Evolutionary conservation across 495 filamentous ascomycete genomes (phyloP), one percentile per base, ranked within the genome.

Genomic region (Lophiostoma macrostomum): DNA sequence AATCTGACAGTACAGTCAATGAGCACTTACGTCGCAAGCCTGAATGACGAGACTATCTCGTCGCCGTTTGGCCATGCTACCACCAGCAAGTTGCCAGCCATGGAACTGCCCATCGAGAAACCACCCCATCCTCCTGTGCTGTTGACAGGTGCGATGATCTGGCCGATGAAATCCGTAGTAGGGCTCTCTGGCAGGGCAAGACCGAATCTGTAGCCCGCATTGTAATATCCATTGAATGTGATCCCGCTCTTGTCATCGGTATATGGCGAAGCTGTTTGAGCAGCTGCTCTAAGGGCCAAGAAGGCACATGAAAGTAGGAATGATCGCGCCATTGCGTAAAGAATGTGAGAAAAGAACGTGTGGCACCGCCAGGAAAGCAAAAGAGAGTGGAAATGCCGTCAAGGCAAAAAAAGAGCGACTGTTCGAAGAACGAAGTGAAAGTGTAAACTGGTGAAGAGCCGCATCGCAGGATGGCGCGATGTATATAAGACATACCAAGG

Each of bases 241-340:
- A 74, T 73, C 12, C 70, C 68, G 27, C 66, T 69, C 10, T 56
- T 56, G 28, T 68, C 54, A 39, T 74, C 71, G 7, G 61, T 72
- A 47, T 70, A 73, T 41, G 60, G 45, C 14, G 60, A 41, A n/a
- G 45, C 19, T 4, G 40, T 22, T 37, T 57, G 53, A 19, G 53
- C 53, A 16, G 42, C 14, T 6, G 13, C 41, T 3, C 34, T 12
- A 12, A 48, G 30, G 1, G 23, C 52, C 35, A 55, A 35, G n/a
- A 55, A 22, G 27, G 52, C 35, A 18, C 14, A 12, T 1, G 52
- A 41, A 20, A 48, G 14, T 14, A 55, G 18, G 22, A 55, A 32
- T 4, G 52, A 48, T 47, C 41, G 31, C 14, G 24, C 10, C 52
- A 55, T 55, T 23, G 29, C 48, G 52, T 2, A 49, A 25, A 49